Base-by-base conservation (phyloP, 345 rosid species). In the Hibiscus trionum region DNA sequence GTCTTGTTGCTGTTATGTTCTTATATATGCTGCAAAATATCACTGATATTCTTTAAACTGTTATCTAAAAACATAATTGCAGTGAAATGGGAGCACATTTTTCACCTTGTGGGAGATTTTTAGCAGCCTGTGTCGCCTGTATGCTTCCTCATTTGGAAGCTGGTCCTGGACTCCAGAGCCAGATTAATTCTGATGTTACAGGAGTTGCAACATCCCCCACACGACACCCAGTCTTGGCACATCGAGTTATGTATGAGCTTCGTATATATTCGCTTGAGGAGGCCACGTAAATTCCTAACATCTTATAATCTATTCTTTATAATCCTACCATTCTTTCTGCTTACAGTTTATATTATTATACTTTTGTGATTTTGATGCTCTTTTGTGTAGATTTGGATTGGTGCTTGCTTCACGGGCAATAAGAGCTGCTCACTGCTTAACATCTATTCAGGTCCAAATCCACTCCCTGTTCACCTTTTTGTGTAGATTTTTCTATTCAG, bases 381-480 rank as follows among this genome's bases (percentile, higher is more conserved):
- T 21, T 21, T 17, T 64, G 67, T 39, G n/a, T 71, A 21, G 91
- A 42, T 88, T 88, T 80, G 91, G 89, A 50, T 77, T 75, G 24
- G 87, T 87, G 59, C 93, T 87, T 58, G 88, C 82, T 77, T 88
- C 93, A 60, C 83, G 91, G 17, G 91, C 89, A 69, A 88, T 88
- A 62, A 85, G 91, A 80, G 89, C 91, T 77, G 89, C 88, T 9
- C 93, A 87, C 64, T 88, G 89, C 75, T 80, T 87, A 77, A 89
- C 90, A 52, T 89, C 88, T 29, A 89, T 89, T 77, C 91, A 89
- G 91, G 93, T 85, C 62, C 61, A 76, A 66, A 15, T 1, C 42
- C 5, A 63, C 26, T 29, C 4, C 42, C 46, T 2, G 33, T 59
- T 27, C 35, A 26, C 62, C 62, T 59, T 59, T 56, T 56, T 10